phyloP scores from a whole-genome alignment of 2,329 filamentous ascomycete genomes.

The Alternaria burnsii region DNA sequence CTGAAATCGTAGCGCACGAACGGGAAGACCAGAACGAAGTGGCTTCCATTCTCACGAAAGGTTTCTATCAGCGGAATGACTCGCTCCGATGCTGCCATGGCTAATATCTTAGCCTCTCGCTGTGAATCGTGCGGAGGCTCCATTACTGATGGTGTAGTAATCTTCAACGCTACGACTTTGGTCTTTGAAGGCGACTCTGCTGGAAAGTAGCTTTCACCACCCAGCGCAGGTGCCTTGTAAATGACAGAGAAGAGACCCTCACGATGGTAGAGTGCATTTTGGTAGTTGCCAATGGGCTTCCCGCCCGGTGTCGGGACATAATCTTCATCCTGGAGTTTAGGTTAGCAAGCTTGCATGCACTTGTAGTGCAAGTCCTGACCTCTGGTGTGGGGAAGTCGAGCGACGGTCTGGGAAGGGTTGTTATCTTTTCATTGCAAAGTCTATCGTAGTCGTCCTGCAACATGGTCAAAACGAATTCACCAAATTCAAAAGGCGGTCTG shows the following conservation, averaged over 20 bases:
- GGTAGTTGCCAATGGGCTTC: constrained; percentile 64
- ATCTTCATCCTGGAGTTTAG: constrained; percentile 35
- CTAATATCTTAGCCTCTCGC: constrained; percentile 80
- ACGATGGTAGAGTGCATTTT: constrained; percentile 63
- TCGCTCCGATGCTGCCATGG: constrained; percentile 63
- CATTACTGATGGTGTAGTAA: constrained; percentile 77
- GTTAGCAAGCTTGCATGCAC: neutral
- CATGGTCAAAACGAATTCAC: constrained; percentile 25
- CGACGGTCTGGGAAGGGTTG: constrained; percentile 24
- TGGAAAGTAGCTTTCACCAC: constrained; percentile 44
- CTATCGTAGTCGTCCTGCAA: constrained; percentile 47
- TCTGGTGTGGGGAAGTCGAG: constrained; percentile 39
- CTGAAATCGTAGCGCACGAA: constrained; percentile 79
- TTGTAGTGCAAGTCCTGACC: constrained; percentile 15
- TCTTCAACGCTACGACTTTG: constrained; percentile 76
- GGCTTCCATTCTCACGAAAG: constrained; percentile 73
- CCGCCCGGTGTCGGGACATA: constrained; percentile 46
- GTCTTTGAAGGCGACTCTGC: constrained; percentile 26
- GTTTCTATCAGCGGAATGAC: constrained; percentile 76
- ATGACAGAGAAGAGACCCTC: constrained; percentile 84
- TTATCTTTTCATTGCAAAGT: constrained; percentile 35
- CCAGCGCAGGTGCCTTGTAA: constrained; percentile 69
- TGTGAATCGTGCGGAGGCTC: constrained; percentile 82
- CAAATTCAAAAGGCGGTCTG: constrained; percentile 9
- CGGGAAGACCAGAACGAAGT: constrained; percentile 83